phyloP scores from a whole-genome alignment of 768 basidiomycete genomes.

The Sistotremastrum niveocremeum region DNA sequence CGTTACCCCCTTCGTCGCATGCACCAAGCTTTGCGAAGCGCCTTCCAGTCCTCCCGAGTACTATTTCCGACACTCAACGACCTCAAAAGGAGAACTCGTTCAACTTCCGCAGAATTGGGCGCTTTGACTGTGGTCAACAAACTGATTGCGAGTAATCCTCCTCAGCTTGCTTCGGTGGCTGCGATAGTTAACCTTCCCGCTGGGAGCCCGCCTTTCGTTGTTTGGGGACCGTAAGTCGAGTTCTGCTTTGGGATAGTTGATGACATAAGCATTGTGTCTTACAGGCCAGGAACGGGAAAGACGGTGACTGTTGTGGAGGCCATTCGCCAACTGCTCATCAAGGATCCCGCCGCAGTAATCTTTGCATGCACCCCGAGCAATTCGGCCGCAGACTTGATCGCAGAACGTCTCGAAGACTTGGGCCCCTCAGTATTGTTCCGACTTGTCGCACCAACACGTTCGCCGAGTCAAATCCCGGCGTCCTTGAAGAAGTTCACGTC shows the following conservation, averaged over 20 bases:
- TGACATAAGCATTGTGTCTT: neutral
- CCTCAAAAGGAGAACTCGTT: neutral
- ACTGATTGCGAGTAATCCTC: slow-evolving; percentile 26
- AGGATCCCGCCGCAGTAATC: slow-evolving; percentile 11
- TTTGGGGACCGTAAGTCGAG: slow-evolving; percentile 49
- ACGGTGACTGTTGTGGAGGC: slow-evolving; percentile 24
- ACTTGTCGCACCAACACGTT: slow-evolving; percentile 37
- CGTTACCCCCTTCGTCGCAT: slow-evolving; percentile 39
- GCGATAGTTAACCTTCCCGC: slow-evolving; percentile 31
- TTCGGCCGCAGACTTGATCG: slow-evolving; percentile 22
- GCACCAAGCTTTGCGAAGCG: slow-evolving; percentile 36
- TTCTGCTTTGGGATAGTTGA: slow-evolving; percentile 13
- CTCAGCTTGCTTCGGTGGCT: slow-evolving; percentile 37
- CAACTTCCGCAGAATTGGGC: slow-evolving; percentile 3
- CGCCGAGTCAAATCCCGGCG: slow-evolving; percentile 22
- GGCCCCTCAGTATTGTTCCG: slow-evolving; percentile 30
- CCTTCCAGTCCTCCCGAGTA: slow-evolving; percentile 25
- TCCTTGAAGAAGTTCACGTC: slow-evolving; percentile 25
- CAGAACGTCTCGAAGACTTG: slow-evolving; percentile 12
- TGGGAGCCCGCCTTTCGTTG: slow-evolving; percentile 40
- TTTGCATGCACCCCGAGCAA: slow-evolving; percentile 26
- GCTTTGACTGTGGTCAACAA: slow-evolving; percentile 13
- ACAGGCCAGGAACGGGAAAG: slow-evolving; percentile 28
- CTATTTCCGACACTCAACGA: slow-evolving; percentile 28
- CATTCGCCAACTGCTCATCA: slow-evolving; percentile 20